Base-by-base conservation (phyloP, 805 yeast genomes). In the Saccharomycopsis javanensis region DNA sequence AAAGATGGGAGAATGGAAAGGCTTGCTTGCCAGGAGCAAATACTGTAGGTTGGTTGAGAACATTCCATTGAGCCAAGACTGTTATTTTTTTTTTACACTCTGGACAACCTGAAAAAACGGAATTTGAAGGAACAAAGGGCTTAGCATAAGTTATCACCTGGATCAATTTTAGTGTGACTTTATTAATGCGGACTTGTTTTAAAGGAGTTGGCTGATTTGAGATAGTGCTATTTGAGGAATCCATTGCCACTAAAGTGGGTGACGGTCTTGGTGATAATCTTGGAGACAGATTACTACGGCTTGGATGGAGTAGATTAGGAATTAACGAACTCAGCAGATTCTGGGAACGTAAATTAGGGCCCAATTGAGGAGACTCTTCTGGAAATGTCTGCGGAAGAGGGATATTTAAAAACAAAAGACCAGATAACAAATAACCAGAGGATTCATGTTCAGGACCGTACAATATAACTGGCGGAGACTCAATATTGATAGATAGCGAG, bases 401-500 rank as follows among this genome's bases (percentile, higher is more conserved):
- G 1, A 85, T 75, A 31, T 77, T 79, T 51, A 94, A 71, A 37
- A 78, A 77, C 52, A 94, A 71, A 8, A 88, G 73, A 0, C 99
- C 99, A 34, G 90, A 81, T 34, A 94, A 72, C 25, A 92, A 76
- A 4, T 96, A 86, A 0, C 99, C 99, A 0, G 95, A 77, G 1
- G 94, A 82, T 59, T 88, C 94, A 7, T 71, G 69, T 2, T 91
- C 86, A 0, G 78, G 70, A 0, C 99, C 99, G 66, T 87, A 92
- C 56, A 94, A 72, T 51, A 88, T 80, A 38, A 91, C 77, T 0
- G 99, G 99, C 1, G 98, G 98, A 1, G 95, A 85, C 67, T 94
- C 99, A 23, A 94, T 73, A 38, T 76, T 75, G 34, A 91, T 76
- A 0, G 82, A 67, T 11, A 88, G 69, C 34, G 77, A 73, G 34